These are phyloP conservation scores for Suillus sp. DNA, from an alignment of 768 basidiomycete genomes.

Conservation along the genomic window DNA sequence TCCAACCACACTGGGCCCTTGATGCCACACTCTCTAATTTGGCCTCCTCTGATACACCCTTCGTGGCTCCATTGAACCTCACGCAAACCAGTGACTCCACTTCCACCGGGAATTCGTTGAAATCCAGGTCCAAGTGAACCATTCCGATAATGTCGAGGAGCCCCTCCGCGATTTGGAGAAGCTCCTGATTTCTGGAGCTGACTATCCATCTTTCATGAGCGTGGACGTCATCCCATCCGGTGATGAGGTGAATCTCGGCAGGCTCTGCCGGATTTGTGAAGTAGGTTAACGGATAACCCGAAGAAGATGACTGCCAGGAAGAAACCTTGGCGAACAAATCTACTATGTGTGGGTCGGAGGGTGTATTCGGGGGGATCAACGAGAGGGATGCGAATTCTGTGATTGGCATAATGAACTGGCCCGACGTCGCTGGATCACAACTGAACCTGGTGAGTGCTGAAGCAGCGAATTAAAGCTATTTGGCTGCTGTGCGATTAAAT, in stretches of 20 bases:
- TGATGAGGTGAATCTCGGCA: constrained; percentile 39
- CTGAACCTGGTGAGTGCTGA: neutral
- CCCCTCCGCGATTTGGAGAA: constrained; percentile 34
- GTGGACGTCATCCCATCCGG: constrained; percentile 45
- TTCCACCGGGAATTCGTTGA: constrained; percentile 30
- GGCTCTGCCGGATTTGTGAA: constrained; percentile 30
- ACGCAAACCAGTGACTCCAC: constrained; percentile 12
- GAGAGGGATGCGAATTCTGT: constrained; percentile 45
- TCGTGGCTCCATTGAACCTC: constrained; percentile 12
- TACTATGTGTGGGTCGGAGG: constrained; percentile 32
- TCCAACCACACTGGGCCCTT: neutral
- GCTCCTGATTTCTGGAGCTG: constrained; percentile 41
- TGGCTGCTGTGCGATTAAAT: neutral
- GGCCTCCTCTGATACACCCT: neutral
- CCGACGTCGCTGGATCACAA: neutral
- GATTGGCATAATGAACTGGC: constrained; percentile 38
- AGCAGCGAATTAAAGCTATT: neutral
- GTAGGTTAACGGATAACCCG: constrained; percentile 44
- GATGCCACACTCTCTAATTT: neutral
- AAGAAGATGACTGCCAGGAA: constrained; percentile 41
- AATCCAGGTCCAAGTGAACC: constrained; percentile 43
- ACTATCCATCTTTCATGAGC: constrained; percentile 46
- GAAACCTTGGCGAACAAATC: constrained; percentile 35
- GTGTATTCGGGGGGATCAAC: constrained; percentile 33
- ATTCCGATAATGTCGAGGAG: constrained; percentile 38